phyloP scores from a whole-genome alignment of 495 filamentous ascomycete genomes.

The Penicillium bovifimosum region DNA sequence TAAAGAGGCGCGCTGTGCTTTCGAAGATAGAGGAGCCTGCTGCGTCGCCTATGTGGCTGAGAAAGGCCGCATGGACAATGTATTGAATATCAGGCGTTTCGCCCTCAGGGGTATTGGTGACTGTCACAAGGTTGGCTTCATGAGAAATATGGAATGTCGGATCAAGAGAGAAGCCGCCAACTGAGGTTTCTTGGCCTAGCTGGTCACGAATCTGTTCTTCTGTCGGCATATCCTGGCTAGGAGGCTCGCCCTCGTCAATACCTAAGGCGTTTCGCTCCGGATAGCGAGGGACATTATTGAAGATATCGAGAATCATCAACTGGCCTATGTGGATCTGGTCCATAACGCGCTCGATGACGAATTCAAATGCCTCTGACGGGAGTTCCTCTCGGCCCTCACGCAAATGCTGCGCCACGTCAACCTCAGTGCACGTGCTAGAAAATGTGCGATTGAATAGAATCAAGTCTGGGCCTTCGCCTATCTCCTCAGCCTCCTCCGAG shows the following conservation, averaged over 20 bases:
- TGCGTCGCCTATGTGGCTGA: slow-evolving; percentile 7
- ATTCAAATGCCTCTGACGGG: slow-evolving; percentile 5
- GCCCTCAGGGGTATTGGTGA: slow-evolving; percentile 12
- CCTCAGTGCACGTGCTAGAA: slow-evolving; percentile 1
- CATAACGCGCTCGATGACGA: slow-evolving; percentile 4
- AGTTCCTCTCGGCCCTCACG: not conserved
- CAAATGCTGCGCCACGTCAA: slow-evolving; percentile 1
- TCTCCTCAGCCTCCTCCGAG: not conserved
- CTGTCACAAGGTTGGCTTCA: slow-evolving; percentile 5
- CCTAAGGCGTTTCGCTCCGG: slow-evolving; percentile 5
- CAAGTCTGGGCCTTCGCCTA: slow-evolving; percentile 11
- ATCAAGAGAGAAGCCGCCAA: slow-evolving; percentile 5
- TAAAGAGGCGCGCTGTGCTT: slow-evolving; percentile 15
- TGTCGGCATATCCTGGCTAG: not conserved
- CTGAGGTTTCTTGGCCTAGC: slow-evolving; percentile 4
- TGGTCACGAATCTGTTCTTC: slow-evolving; percentile 15
- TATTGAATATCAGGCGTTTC: slow-evolving; percentile 15
- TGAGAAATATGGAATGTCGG: slow-evolving; percentile 9
- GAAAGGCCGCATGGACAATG: slow-evolving; percentile 11
- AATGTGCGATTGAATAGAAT: slow-evolving; percentile 17
- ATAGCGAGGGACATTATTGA: not conserved
- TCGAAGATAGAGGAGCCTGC: slow-evolving; percentile 4
- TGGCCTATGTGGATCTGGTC: slow-evolving; percentile 7
- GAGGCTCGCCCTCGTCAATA: slow-evolving; percentile 9
- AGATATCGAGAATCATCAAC: slow-evolving; percentile 2